These are phyloP conservation scores for Larix sibirica DNA, from an alignment of 83 land plant species.

Conservation along the genomic window DNA sequence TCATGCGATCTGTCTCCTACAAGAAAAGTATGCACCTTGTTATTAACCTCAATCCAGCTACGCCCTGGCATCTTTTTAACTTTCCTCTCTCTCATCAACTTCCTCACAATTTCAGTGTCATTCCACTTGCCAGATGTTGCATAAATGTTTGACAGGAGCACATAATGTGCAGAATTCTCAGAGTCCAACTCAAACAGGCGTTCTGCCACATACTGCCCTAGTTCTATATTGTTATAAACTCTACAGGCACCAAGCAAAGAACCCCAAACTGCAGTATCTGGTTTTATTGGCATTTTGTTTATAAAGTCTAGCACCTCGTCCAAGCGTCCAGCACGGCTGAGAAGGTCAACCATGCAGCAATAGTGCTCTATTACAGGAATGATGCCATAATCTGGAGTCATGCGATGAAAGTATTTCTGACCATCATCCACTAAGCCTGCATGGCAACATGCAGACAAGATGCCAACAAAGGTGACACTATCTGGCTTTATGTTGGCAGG, in stretches of 20 bases:
- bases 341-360: slow-evolving; percentile 64
- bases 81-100: slow-evolving; percentile 14
- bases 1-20: neutral
- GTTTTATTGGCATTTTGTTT: slow-evolving; percentile 26
- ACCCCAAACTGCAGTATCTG: slow-evolving; percentile 41
- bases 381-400: slow-evolving; percentile 34
- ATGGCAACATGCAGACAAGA: slow-evolving; percentile 62
- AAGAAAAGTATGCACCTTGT: neutral
- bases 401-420: slow-evolving; percentile 27
- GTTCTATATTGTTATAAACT: slow-evolving; percentile 6
- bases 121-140: slow-evolving; percentile 19
- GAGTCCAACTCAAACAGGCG: slow-evolving; percentile 13
- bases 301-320: slow-evolving; percentile 40
- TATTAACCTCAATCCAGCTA: slow-evolving; percentile 27
- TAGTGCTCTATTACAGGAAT: slow-evolving; percentile 53
- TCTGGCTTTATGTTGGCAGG: neutral
- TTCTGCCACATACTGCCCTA: slow-evolving; percentile 18
- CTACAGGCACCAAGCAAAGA: slow-evolving; percentile 52
- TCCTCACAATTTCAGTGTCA: slow-evolving; percentile 8
- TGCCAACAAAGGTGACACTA: slow-evolving; percentile 35
- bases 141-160: slow-evolving; percentile 23
- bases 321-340: slow-evolving; percentile 44
- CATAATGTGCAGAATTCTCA: slow-evolving; percentile 25
- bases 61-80: slow-evolving; percentile 15
- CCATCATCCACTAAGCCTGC: slow-evolving; percentile 58